These are phyloP conservation scores for Silene vulgaris DNA, from an alignment of 179 eudicot species.

Conservation along the genomic window DNA sequence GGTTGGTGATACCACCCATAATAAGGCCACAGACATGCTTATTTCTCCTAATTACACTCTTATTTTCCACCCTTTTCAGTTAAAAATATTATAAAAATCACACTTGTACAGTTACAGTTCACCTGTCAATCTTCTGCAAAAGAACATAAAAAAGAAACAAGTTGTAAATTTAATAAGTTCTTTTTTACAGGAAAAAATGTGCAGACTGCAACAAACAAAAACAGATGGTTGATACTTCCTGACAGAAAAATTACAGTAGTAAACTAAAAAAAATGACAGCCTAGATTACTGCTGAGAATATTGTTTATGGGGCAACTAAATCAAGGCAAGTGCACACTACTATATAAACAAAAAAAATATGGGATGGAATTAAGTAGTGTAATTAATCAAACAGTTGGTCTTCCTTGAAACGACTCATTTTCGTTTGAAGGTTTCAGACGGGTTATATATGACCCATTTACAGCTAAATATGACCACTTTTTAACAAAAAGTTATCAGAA, in stretches of 20 bases:
- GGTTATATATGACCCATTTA: too few species aligned
- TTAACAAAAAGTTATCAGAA: too few species aligned
- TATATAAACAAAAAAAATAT: not conserved
- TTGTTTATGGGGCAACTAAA: conserved; percentile 10
- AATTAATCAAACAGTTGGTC: not conserved
- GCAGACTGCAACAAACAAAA: conserved; percentile 1
- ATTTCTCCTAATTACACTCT: not conserved
- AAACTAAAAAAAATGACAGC: not conserved
- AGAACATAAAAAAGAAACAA: not conserved
- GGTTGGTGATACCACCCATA: conserved; percentile 70
- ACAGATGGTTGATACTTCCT: not conserved
- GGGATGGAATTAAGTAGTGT: too few species aligned
- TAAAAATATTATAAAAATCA: conserved; percentile 5
- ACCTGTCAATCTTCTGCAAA: conserved; percentile 18
- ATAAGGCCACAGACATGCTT: conserved; percentile 67
- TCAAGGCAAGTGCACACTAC: not conserved
- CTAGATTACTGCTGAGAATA: not conserved
- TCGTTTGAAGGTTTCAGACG: too few species aligned
- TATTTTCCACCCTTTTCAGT: conserved; percentile 16
- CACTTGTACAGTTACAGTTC: conserved; percentile 11
- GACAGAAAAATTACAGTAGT: not conserved
- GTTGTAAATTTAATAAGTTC: not conserved
- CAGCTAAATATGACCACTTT: too few species aligned
- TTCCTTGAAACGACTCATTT: too few species aligned
- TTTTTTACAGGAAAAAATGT: not conserved